phyloP scores from a whole-genome alignment of 805 yeast genomes.

The Huiozyma sinensis region DNA sequence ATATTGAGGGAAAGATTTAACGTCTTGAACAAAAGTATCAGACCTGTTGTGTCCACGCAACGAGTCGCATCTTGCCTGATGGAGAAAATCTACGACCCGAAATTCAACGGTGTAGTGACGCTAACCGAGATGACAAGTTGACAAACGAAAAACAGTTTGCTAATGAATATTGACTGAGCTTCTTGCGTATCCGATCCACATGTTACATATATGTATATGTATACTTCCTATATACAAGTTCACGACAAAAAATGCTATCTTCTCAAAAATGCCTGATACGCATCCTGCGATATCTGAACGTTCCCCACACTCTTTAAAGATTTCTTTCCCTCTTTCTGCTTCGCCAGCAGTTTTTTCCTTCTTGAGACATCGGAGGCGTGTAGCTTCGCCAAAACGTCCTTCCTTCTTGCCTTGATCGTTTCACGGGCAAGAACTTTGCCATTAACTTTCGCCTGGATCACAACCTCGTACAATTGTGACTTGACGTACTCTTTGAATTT shows the following conservation, averaged over 20 bases:
- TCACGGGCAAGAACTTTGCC: constrained; percentile 81
- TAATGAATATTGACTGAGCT: too few relatives aligned
- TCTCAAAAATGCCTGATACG: constrained; percentile 73
- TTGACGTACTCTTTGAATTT: constrained; percentile 69
- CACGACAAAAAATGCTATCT: constrained; percentile 1
- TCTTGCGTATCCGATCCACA: neutral
- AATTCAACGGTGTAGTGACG: constrained; percentile 46
- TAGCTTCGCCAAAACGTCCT: constrained; percentile 86
- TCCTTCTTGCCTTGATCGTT: constrained; percentile 84
- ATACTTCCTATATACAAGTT: neutral
- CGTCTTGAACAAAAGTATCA: constrained; percentile 36
- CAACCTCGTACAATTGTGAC: constrained; percentile 83
- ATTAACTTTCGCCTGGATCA: constrained; percentile 81
- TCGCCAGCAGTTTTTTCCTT: constrained; percentile 73
- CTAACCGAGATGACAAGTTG: constrained; percentile 37
- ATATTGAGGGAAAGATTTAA: constrained; percentile 32
- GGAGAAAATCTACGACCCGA: constrained; percentile 41
- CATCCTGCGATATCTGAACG: constrained; percentile 70
- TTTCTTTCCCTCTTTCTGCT: constrained; percentile 92
- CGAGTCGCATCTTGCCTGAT: constrained; percentile 52
- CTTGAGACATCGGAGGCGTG: constrained; percentile 92
- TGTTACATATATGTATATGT: neutral
- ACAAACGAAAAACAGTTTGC: neutral
- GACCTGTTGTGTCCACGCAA: constrained; percentile 60
- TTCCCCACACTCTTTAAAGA: constrained; percentile 64